Evolutionary conservation across 352 stramenopile species (phyloP).

Genomic region (Phytophthora podocarpi): DNA sequence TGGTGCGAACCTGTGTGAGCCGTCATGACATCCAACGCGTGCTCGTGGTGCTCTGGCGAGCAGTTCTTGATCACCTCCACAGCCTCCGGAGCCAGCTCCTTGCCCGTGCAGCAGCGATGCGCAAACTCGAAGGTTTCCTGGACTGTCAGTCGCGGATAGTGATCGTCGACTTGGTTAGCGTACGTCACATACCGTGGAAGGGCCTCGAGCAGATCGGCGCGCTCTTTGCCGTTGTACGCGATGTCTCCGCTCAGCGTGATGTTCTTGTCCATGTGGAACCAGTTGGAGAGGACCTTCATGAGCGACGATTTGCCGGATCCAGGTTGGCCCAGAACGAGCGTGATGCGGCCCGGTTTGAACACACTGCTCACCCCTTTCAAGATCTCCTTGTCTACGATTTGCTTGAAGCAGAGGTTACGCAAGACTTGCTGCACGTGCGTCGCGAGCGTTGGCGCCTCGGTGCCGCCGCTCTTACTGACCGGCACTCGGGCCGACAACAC

Average conservation of each 20-base stretch:
- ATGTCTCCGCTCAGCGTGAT: constrained; percentile 38
- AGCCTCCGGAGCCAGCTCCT: too few relatives aligned
- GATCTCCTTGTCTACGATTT: too few relatives aligned
- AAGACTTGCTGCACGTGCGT: constrained; percentile 40
- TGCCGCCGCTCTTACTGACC: constrained; percentile 24
- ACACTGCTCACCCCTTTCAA: constrained; percentile 41
- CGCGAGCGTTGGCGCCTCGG: constrained; percentile 47
- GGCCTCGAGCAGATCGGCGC: constrained; percentile 27
- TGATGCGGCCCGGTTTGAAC: constrained; percentile 52
- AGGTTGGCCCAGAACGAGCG: constrained; percentile 52
- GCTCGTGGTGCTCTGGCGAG: constrained; percentile 30
- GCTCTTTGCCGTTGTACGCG: constrained; percentile 45
- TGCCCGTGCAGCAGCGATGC: too few relatives aligned
- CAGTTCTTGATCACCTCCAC: constrained; percentile 40
- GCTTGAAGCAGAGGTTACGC: constrained; percentile 11
- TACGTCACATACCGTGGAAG: constrained; percentile 57
- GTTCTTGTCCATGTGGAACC: constrained; percentile 41
- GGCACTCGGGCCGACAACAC: constrained; percentile 40
- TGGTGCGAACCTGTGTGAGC: too few relatives aligned
- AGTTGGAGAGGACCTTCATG: constrained; percentile 53
- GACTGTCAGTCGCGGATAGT: constrained; percentile 50
- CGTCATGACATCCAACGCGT: too few relatives aligned
- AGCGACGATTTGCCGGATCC: constrained; percentile 55
- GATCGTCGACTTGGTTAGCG: constrained; percentile 50
- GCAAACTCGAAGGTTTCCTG: constrained; percentile 64